These are phyloP conservation scores for Cruciata laevipes DNA, from an alignment of 257 asterid genomes.

Conservation along the genomic window DNA sequence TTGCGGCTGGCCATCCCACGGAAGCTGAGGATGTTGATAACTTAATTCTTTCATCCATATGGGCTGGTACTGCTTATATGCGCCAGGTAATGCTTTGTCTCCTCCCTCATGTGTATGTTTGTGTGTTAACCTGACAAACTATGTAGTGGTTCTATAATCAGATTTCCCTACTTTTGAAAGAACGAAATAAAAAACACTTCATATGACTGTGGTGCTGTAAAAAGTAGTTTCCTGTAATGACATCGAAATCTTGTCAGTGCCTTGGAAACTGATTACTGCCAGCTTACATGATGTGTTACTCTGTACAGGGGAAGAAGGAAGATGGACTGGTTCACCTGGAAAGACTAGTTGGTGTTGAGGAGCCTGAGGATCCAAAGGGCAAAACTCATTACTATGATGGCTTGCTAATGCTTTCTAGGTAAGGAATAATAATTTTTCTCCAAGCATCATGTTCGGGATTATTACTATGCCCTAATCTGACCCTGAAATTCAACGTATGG, in stretches of 20 bases:
- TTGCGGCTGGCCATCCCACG: conserved; percentile 41
- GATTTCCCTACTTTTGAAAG: neutral
- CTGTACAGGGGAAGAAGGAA: conserved; percentile 52
- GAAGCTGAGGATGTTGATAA: conserved; percentile 62
- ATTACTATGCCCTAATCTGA: neutral
- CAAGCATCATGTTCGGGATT: neutral
- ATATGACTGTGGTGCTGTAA: neutral
- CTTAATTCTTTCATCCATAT: conserved; percentile 67
- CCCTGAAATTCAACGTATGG: neutral
- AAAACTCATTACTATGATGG: conserved; percentile 79
- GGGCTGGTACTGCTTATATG: conserved; percentile 69
- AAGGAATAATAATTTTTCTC: neutral
- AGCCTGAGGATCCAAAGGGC: conserved; percentile 62
- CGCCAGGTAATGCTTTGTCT: conserved; percentile 46
- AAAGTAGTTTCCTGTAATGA: neutral
- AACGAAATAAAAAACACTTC: neutral
- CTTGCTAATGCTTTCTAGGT: conserved; percentile 67
- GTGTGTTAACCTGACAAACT: neutral
- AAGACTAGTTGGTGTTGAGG: conserved; percentile 60
- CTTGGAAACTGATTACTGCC: neutral
- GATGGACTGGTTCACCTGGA: conserved; percentile 73
- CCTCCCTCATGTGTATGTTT: neutral
- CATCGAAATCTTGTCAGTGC: neutral
- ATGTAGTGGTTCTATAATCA: too few relatives aligned
- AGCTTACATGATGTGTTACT: neutral